Percentiles rank a stretch among this genome's conserved stretches.
phyloP scores from a whole-genome alignment of 2,329 filamentous ascomycete genomes.

The Venturia pyrina region DNA sequence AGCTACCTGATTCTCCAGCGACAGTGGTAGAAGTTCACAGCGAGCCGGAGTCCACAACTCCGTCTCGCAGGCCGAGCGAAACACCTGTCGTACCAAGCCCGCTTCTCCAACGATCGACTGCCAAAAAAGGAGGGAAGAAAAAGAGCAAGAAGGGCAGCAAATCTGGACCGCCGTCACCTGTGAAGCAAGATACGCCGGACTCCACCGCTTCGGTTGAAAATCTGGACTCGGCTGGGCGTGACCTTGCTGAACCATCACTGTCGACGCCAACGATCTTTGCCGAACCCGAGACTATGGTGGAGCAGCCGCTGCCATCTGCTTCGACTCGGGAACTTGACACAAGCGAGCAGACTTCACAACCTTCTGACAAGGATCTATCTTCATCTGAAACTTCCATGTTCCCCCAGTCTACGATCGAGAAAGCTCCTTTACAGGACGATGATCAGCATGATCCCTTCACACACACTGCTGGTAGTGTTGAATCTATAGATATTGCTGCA shows the following conservation, averaged over 20 bases:
- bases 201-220: not conserved
- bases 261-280: slow-evolving; percentile 1
- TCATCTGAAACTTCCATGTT: not conserved
- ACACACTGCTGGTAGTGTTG: not conserved
- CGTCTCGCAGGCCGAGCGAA: not conserved
- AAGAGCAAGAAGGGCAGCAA: slow-evolving; percentile 26
- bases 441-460: not conserved
- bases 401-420: not conserved
- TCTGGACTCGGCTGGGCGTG: not conserved
- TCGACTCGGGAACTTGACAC: not conserved
- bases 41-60: not conserved
- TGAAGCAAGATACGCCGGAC: not conserved
- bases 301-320: not conserved
- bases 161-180: not conserved
- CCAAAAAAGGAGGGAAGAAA: slow-evolving; percentile 20
- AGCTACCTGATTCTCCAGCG: not conserved
- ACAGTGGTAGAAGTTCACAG: not conserved
- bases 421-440: not conserved
- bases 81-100: not conserved
- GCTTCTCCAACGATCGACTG: slow-evolving; percentile 4
- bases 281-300: not conserved
- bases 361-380: not conserved
- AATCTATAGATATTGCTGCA: not conserved
- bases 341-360: not conserved
- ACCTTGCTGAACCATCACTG: not conserved